Evolutionary conservation across 148 eudicot genomes (phyloP), one percentile per base, ranked within the genome.

Genomic region (Linanthus parryae): DNA sequence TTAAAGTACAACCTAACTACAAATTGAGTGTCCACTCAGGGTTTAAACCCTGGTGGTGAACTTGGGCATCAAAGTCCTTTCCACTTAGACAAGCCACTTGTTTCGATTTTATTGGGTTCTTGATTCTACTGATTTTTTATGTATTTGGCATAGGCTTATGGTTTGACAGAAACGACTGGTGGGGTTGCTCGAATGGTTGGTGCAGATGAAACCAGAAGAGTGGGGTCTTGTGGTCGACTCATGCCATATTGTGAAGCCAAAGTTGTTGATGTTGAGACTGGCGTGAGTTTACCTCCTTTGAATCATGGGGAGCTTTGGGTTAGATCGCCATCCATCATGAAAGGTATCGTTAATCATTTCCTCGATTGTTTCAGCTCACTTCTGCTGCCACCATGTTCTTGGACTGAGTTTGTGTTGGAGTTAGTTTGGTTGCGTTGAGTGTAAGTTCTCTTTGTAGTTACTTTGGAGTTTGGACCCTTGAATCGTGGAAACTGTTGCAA

Each of bases 151-250:
- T n/a, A 65, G 70, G 64, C 45, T 14, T 65, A 58, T 35, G 70
- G 64, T 1, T 24, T 65, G 46, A 65, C 70, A 2, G 64, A 65
- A 24, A 8, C 61, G 22, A 26, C 36, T 18, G 64, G 52, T 3
- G 45, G 24, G 3, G 41, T 30, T 10, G 5, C 38, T 7, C 18
- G 44, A 16, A 30, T 29, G 23, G 15, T 42, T 11, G 52, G 46
- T 7, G 21, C 28, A 4, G 20, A 3, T 10, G 62, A 58, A 47
- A 19, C 27, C 49, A 36, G 30, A 29, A 21, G 15, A 11, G 0
- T 43, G 6, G 59, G 49, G 25, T 22, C 59, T 1, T 27, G 37
- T 0, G 59, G 59, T 2, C 38, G 59, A 33, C 59, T 56, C 5
- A n/a, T 20, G 19, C 2, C 49, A 9, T 12, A 43, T 26, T 56